These are phyloP conservation scores for Arachis monticola DNA, from an alignment of 331 rosid species.

Conservation along the genomic window DNA sequence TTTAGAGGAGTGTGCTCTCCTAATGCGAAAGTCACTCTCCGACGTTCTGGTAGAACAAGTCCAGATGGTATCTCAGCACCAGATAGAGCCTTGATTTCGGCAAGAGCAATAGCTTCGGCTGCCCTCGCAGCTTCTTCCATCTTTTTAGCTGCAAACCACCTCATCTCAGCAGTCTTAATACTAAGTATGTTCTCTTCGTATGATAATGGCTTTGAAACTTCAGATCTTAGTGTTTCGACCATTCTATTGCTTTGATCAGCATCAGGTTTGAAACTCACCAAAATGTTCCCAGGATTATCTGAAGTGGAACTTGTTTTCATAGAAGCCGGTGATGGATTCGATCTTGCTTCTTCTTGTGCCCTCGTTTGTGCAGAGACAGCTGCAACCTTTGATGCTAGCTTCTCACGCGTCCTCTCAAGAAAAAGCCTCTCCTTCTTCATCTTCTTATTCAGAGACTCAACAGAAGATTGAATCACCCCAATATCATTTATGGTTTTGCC, in stretches of 20 bases:
- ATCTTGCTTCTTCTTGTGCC: conserved; percentile 32
- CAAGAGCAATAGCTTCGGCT: conserved; percentile 91
- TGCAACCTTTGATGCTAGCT: conserved; percentile 38
- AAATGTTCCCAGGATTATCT: conserved; percentile 37
- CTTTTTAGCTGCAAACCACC: conserved; percentile 92
- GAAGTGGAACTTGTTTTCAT: conserved; percentile 37
- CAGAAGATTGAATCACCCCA: conserved; percentile 80
- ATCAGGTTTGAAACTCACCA: conserved; percentile 43
- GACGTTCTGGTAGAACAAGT: conserved; percentile 59
- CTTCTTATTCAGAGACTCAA: conserved; percentile 76
- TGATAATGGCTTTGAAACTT: conserved; percentile 42
- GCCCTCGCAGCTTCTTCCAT: conserved; percentile 70
- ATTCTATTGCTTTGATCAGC: conserved; percentile 41
- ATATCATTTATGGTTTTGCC: conserved; percentile 84
- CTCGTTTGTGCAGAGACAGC: conserved; percentile 36
- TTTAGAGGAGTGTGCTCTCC: conserved; percentile 43
- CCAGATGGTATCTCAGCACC: conserved; percentile 47
- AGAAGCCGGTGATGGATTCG: conserved; percentile 39
- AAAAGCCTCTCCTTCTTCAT: conserved; percentile 73
- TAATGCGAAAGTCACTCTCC: conserved; percentile 50
- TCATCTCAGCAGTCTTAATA: conserved; percentile 83
- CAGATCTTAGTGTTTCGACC: conserved; percentile 46
- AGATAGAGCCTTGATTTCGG: conserved; percentile 77
- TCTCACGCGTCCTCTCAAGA: conserved; percentile 68
- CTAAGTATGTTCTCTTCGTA: conserved; percentile 22